Evolutionary conservation across 2,329 filamentous ascomycete species (phyloP), one percentile per base, ranked within the genome.

Genomic region (Clonostachys byssicola): DNA sequence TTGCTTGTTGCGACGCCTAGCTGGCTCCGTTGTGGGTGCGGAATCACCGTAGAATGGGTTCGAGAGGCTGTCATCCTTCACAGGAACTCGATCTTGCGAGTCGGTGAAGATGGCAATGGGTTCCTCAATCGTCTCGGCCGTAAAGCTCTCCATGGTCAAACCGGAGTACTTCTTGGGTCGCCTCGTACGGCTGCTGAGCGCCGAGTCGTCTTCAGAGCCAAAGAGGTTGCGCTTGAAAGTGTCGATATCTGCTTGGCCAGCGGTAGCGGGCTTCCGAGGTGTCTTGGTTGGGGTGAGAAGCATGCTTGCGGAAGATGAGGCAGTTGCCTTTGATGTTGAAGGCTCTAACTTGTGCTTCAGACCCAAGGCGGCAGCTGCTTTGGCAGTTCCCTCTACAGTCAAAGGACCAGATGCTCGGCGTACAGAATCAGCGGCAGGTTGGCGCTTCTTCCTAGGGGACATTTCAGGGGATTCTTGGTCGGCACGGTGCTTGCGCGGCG

Each of bases 201-300:
- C 70, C 14, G 47, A 36, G 44, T 86, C 77, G 14, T 81, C 72
- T 36, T 82, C 73, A 42, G 72, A 68, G n/a, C 76, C 68, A 51
- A 89, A 86, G 14, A 88, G 71, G 58, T 77, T 83, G 60, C 81
- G 77, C 30, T 81, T 77, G 52, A 86, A 70, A 3, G 72, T 66
- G 43, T 72, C 70, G 48, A 85, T 73, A 43, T 73, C 72, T 23
- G 71, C 71, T 59, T 78, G 72, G 56, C 71, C 23, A 13, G 38
- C 69, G 16, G 71, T 72, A 2, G 74, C 73, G 42, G 77, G 73
- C 71, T 87, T 89, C 64, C 78, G 77, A 4, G 83, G 89, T 4
- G 89, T 92, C 71, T 92, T 92, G 53, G 83, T 79, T 3, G 89
- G 89, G 4, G 89, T 92, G 14, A 86, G 87, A 42, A 92, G 78